Percentiles rank a stretch among this genome's conserved stretches.
Conservation (phyloP, 1,284 basidiomycete species). For the Sporisorium graminicola region DNA sequence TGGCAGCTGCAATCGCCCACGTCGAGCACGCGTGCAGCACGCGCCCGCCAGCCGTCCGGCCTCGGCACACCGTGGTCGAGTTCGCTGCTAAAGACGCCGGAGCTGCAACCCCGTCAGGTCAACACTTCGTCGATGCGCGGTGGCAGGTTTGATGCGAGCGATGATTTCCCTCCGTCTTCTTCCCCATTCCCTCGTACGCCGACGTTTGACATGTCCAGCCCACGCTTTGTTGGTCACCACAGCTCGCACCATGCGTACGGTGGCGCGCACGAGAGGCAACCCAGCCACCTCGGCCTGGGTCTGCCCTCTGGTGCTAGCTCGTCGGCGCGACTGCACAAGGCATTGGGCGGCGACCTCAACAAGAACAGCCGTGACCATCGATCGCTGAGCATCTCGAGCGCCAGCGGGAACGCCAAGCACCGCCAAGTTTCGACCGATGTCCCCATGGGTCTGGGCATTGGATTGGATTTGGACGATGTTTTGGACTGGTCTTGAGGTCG, state of each 20-base stretch:
- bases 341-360: conserved; percentile 17
- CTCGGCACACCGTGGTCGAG: conserved; percentile 45
- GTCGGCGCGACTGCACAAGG: conserved; percentile 33
- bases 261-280: conserved; percentile 30
- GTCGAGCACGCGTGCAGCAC: conserved; percentile 47
- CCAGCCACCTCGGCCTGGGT: conserved; percentile 43
- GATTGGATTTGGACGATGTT: conserved; percentile 53
- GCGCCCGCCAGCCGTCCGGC: conserved; percentile 44
- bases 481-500: conserved; percentile 40
- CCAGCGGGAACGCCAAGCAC: conserved; percentile 30
- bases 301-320: conserved; percentile 28
- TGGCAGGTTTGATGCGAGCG: conserved; percentile 31
- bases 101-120: conserved; percentile 44
- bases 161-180: conserved; percentile 47
- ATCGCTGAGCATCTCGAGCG: conserved; percentile 28
- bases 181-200: conserved; percentile 57
- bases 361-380: conserved; percentile 16
- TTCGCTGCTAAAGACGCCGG: conserved; percentile 51
- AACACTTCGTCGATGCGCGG: conserved; percentile 35
- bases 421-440: conserved; percentile 44
- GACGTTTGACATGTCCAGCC: conserved; percentile 52
- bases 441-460: conserved; percentile 50
- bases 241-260: conserved; percentile 17
- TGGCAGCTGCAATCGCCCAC: conserved; percentile 57
- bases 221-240: conserved; percentile 28